A percentile compares a stretch with the other conserved stretches of the same genome.
These are phyloP conservation scores for Monosporozyma solicola DNA, from an alignment of 805 yeast species.

Conservation along the genomic window DNA sequence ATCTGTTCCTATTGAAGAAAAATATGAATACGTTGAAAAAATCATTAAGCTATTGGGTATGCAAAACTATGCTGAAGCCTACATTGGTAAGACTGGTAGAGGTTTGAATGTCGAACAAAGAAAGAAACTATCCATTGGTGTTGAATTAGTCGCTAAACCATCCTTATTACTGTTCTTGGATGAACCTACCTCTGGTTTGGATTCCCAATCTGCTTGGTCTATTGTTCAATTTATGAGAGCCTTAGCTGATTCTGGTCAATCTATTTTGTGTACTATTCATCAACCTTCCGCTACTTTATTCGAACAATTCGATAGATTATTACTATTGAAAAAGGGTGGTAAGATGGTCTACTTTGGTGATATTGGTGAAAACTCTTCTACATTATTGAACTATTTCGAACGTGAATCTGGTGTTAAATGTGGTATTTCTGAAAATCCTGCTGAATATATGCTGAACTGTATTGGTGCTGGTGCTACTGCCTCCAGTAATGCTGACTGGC, in stretches of 20 bases:
- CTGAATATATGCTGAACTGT: slow-evolving; percentile 64
- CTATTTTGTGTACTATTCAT: slow-evolving; percentile 68
- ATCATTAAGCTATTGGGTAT: slow-evolving; percentile 59
- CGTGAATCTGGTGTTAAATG: slow-evolving; percentile 64
- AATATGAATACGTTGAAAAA: slow-evolving; percentile 59
- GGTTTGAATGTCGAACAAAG: slow-evolving; percentile 65
- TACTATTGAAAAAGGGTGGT: slow-evolving; percentile 68
- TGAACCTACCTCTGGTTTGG: slow-evolving; percentile 69
- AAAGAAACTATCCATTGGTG: slow-evolving; percentile 61
- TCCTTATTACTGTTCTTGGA: slow-evolving; percentile 53
- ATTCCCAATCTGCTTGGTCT: slow-evolving; percentile 60
- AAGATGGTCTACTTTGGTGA: slow-evolving; percentile 77
- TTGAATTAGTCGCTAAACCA: slow-evolving; percentile 64
- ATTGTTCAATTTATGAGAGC: slow-evolving; percentile 58
- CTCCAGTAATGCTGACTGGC: slow-evolving; percentile 48
- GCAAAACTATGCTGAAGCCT: slow-evolving; percentile 66
- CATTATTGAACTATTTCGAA: slow-evolving; percentile 60
- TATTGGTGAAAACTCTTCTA: slow-evolving; percentile 53
- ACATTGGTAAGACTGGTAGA: slow-evolving; percentile 67
- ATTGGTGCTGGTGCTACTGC: slow-evolving; percentile 82
- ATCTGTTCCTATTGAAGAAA: slow-evolving; percentile 47
- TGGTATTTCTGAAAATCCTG: slow-evolving; percentile 54
- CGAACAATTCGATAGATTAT: slow-evolving; percentile 57
- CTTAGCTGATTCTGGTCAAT: slow-evolving; percentile 63
- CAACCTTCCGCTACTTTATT: slow-evolving; percentile 68